Evolutionary conservation across 2,329 filamentous ascomycete species (phyloP).

Genomic region (Zymoseptoria passerinii): DNA sequence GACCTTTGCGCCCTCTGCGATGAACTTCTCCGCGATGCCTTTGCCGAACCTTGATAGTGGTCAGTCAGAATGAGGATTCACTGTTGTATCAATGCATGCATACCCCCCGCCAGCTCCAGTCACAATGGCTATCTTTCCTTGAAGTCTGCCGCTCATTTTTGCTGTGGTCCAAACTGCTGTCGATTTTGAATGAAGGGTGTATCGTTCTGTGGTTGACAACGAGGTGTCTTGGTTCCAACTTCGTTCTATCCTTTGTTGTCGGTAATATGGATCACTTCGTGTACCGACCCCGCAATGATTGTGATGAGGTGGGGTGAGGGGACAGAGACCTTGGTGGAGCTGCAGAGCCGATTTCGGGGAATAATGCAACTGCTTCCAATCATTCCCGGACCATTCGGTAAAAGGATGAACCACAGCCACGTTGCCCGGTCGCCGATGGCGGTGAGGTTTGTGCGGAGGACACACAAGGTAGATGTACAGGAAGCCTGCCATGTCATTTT

Average conservation of each 20-base stretch:
- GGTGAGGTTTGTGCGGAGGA: no score
- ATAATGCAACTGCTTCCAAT: not conserved
- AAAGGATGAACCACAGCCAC: not conserved
- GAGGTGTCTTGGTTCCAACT: not conserved
- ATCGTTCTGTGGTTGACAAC: not conserved
- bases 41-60: conserved; percentile 43
- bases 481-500: not conserved
- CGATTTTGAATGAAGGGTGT: not conserved
- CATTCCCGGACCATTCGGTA: not conserved
- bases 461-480: not conserved
- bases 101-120: conserved; percentile 52
- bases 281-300: not conserved
- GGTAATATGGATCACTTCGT: not conserved
- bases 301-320: not conserved
- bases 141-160: conserved; percentile 15
- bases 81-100: not conserved
- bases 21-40: conserved; percentile 52
- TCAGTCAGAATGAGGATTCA: not conserved
- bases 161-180: not conserved
- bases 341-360: not conserved
- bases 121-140: conserved; percentile 37
- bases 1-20: conserved; percentile 52
- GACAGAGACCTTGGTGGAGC: not conserved
- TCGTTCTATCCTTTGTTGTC: not conserved
- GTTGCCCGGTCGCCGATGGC: not conserved